Evolutionary conservation across 192 early-diverging fungal genomes (phyloP).

Genomic region (Phlyctochytrium arcticum): DNA sequence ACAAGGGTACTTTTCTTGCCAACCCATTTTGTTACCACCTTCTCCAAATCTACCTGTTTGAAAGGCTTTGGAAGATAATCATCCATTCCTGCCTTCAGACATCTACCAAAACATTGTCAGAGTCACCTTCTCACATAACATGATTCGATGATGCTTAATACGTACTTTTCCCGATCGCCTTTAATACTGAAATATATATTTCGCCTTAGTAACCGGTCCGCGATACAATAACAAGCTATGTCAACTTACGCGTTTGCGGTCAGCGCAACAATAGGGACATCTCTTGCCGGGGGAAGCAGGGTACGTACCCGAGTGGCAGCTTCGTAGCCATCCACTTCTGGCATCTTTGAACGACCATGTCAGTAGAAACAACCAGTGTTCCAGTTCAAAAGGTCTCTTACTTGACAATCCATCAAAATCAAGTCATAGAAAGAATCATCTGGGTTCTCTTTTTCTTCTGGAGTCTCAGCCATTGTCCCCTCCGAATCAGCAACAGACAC

Average conservation of each 20-base stretch:
- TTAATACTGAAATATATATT: not conserved
- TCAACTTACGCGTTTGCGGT: not conserved
- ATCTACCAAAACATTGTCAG: not conserved
- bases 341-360: too few relatives aligned
- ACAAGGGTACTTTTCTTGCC: slow-evolving; percentile 8
- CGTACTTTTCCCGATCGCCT: not conserved
- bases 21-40: not conserved
- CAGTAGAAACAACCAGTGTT: too few relatives aligned
- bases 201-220: too few relatives aligned
- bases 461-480: not conserved
- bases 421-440: slow-evolving; percentile 2
- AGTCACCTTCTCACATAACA: too few relatives aligned
- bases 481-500: too few relatives aligned
- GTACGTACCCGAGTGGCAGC: not conserved
- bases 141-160: too few relatives aligned
- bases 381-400: not conserved
- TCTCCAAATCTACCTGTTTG: not conserved
- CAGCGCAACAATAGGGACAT: slow-evolving; percentile 7
- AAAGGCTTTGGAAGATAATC: slow-evolving; percentile 9
- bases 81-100: slow-evolving; percentile 7
- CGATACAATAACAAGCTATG: not conserved
- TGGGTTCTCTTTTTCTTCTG: not conserved
- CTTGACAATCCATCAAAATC: slow-evolving; percentile 11
- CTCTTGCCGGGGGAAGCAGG: not conserved
- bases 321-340: not conserved